Percentiles rank a stretch among this genome's conserved stretches.
phyloP scores from a whole-genome alignment of 2,329 filamentous ascomycete species.

The Cyanodermella asteris region DNA sequence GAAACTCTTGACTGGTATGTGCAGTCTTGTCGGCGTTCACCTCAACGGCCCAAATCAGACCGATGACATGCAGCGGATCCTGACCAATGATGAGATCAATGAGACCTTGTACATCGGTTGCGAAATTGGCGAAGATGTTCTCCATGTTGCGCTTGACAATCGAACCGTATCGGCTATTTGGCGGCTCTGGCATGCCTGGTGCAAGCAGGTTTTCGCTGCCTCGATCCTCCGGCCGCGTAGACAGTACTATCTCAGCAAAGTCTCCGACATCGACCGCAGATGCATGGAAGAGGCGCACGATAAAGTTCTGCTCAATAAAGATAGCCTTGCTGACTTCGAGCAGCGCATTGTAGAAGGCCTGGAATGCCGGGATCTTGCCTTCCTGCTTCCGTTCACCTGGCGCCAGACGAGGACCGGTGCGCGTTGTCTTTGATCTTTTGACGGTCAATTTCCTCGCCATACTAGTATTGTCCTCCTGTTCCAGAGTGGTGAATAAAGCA shows the following conservation, averaged over 20 bases:
- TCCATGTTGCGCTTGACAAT: constrained; percentile 83
- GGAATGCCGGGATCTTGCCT: constrained; percentile 50
- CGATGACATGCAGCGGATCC: constrained; percentile 81
- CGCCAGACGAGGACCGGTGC: constrained; percentile 19
- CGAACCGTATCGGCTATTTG: too few relatives aligned
- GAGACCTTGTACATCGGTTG: constrained; percentile 53
- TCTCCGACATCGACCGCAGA: constrained; percentile 64
- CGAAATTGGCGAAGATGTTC: constrained; percentile 63
- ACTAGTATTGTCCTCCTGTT: constrained; percentile 64
- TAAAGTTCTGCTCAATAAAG: constrained; percentile 87
- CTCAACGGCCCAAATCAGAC: constrained; percentile 61
- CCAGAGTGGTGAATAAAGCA: constrained; percentile 70
- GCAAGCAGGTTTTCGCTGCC: too few relatives aligned
- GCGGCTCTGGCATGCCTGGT: too few relatives aligned
- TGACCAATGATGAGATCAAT: constrained; percentile 63
- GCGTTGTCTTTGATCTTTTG: constrained; percentile 66
- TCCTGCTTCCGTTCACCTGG: constrained; percentile 35
- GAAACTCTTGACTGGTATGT: constrained; percentile 83
- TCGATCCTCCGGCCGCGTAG: too few relatives aligned
- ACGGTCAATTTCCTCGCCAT: constrained; percentile 64
- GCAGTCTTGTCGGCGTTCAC: constrained; percentile 57
- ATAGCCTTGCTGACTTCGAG: constrained; percentile 67
- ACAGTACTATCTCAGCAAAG: constrained; percentile 66
- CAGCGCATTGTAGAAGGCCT: constrained; percentile 59
- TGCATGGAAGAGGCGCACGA: constrained; percentile 91